Conservation (phyloP, 108 stramenopile species). For the Poteriospumella lacustris region DNA sequence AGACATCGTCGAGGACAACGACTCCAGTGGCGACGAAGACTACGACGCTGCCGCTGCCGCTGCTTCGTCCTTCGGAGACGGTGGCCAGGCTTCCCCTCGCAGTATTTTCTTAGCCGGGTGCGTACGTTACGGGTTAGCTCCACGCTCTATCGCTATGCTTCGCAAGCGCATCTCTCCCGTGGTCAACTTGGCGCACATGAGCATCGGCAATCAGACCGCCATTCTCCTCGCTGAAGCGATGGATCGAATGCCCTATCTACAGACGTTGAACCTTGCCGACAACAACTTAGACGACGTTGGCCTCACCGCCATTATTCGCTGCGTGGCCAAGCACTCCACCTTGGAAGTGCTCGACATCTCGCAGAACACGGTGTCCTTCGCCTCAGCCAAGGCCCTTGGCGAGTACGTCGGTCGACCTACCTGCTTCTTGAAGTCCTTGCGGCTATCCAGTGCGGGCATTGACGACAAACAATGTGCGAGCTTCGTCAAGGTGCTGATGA, state of each 20-base stretch:
- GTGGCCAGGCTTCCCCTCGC: conserved; percentile 19
- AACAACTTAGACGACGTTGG: conserved; percentile 32
- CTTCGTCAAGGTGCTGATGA: conserved; percentile 27
- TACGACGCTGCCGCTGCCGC: too few species aligned
- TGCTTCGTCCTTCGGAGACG: too few species aligned
- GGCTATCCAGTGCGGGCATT: conserved; percentile 23
- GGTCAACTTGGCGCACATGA: background rate
- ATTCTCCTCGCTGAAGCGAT: background rate
- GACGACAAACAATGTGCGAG: conserved; percentile 34
- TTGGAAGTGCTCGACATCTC: background rate
- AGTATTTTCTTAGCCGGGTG: background rate
- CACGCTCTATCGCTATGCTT: background rate
- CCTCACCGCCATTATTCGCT: background rate
- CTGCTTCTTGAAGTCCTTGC: conserved; percentile 12
- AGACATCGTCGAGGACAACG: too few species aligned
- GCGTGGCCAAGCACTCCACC: background rate
- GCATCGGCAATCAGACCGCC: background rate
- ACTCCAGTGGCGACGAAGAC: too few species aligned
- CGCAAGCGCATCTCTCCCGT: background rate
- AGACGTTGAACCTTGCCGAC: conserved; percentile 6
- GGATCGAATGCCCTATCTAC: background rate
- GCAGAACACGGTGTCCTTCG: background rate
- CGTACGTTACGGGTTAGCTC: background rate
- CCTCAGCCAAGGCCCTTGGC: background rate
- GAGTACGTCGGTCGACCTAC: background rate